Conservation (phyloP, 805 yeast genomes). For the Saccharomycopsis capsularis region DNA sequence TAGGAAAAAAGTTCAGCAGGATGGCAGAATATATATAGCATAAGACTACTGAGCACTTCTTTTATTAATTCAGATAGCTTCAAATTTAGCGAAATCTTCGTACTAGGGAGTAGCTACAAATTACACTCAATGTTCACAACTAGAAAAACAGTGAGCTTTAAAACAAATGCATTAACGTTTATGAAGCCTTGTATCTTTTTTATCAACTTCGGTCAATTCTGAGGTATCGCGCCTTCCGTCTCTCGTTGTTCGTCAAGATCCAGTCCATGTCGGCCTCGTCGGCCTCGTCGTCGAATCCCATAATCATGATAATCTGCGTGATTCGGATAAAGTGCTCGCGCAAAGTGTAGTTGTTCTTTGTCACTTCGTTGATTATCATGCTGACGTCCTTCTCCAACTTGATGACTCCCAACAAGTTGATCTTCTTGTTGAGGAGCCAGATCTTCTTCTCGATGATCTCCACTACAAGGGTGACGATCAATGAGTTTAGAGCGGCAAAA, state of each 20-base stretch:
- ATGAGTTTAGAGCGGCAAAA: constrained; percentile 40
- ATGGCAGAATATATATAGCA: too few species aligned
- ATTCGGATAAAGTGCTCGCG: constrained; percentile 74
- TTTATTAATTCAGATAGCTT: too few species aligned
- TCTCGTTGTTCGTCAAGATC: constrained; percentile 73
- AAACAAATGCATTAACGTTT: too few species aligned
- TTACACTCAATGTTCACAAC: too few species aligned
- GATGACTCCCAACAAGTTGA: constrained; percentile 78
- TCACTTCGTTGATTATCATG: constrained; percentile 62
- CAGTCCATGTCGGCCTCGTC: constrained; percentile 33
- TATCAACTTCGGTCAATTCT: constrained; percentile 33
- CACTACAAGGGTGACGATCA: constrained; percentile 50
- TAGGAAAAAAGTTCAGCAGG: too few species aligned
- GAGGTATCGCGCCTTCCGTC: constrained; percentile 52
- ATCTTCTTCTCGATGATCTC: constrained; percentile 57
- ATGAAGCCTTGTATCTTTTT: too few species aligned
- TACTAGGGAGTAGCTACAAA: too few species aligned
- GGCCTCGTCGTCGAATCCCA: constrained; percentile 44
- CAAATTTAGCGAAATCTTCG: too few species aligned
- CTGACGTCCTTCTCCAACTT: constrained; percentile 78
- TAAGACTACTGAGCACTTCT: too few species aligned
- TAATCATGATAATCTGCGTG: constrained; percentile 75
- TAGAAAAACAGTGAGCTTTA: too few species aligned
- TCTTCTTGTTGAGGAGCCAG: constrained; percentile 55
- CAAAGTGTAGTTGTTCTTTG: constrained; percentile 64